Percentiles rank a stretch among this genome's conserved stretches.
Conservation (phyloP, 2,329 filamentous ascomycete species). For the Apiospora phragmitis region DNA sequence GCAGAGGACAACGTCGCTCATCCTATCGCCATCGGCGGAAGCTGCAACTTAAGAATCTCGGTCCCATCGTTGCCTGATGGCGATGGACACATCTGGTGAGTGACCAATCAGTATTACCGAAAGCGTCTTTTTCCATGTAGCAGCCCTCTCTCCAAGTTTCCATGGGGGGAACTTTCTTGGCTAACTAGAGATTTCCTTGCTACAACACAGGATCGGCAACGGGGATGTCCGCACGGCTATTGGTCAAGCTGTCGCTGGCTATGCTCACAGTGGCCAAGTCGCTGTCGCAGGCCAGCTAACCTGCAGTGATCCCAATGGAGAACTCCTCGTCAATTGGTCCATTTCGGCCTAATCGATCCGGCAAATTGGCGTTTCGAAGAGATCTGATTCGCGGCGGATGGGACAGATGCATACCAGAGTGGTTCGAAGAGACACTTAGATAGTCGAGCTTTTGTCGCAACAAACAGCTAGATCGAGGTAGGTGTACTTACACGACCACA, state of each 20-base stretch:
- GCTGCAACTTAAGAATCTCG: neutral
- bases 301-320: neutral
- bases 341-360: neutral
- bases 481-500: too few species aligned
- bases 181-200: neutral
- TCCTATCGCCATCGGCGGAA: neutral
- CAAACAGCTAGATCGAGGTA: rapidly evolving
- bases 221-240: neutral
- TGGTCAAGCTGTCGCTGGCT: neutral
- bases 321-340: neutral
- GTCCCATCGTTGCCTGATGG: neutral
- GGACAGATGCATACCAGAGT: neutral
- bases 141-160: too few species aligned
- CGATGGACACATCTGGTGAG: neutral
- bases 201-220: neutral
- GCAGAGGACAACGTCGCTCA: neutral
- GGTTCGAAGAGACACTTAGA: neutral
- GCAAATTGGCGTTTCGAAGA: too few species aligned
- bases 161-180: neutral
- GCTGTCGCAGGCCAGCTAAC: neutral
- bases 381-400: neutral
- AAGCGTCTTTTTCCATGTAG: too few species aligned
- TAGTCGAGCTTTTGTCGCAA: neutral
- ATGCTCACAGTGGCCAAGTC: neutral
- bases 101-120: neutral